Percentiles rank a stretch among this genome's conserved stretches.
phyloP scores from a whole-genome alignment of 2,329 filamentous ascomycete species.

The Nectriaceae sp. region DNA sequence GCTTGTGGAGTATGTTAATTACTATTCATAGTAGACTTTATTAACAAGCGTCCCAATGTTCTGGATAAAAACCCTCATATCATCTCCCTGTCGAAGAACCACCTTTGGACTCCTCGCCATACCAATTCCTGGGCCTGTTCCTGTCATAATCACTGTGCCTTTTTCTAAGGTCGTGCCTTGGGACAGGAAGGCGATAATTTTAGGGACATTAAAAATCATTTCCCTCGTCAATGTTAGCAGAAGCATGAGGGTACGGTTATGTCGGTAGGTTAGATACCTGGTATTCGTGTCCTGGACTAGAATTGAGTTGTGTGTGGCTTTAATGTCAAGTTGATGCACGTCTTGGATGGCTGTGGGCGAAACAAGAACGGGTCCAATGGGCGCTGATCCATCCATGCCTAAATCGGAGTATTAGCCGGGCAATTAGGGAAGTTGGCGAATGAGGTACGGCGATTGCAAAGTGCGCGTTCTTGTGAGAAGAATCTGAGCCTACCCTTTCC shows the following conservation, averaged over 20 bases:
- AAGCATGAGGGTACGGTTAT: too few species aligned
- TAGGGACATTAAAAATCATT: constrained; percentile 3
- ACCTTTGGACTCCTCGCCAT: background rate
- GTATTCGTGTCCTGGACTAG: constrained; percentile 1
- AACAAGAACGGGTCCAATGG: constrained; percentile 6
- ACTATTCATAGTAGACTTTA: background rate
- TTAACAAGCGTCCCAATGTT: constrained; percentile 5
- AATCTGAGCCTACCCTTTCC: too few species aligned
- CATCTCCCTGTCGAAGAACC: background rate
- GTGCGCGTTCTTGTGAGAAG: too few species aligned
- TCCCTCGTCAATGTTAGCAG: too few species aligned
- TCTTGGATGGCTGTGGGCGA: constrained; percentile 1
- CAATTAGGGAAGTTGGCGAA: constrained; percentile 7
- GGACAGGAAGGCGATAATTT: constrained; percentile 6
- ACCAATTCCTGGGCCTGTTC: constrained; percentile 5
- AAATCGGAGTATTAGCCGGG: background rate
- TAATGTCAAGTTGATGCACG: constrained; percentile 1
- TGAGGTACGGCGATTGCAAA: too few species aligned
- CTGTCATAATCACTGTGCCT: constrained; percentile 4
- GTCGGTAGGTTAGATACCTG: too few species aligned
- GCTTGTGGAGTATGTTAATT: too few species aligned
- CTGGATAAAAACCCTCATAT: constrained; percentile 1
- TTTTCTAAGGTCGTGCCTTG: constrained; percentile 7
- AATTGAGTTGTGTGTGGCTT: constrained; percentile 1
- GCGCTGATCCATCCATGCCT: background rate